These are phyloP conservation scores for Lithospermum erythrorhizon DNA, from an alignment of 257 asterid species.

Conservation along the genomic window DNA sequence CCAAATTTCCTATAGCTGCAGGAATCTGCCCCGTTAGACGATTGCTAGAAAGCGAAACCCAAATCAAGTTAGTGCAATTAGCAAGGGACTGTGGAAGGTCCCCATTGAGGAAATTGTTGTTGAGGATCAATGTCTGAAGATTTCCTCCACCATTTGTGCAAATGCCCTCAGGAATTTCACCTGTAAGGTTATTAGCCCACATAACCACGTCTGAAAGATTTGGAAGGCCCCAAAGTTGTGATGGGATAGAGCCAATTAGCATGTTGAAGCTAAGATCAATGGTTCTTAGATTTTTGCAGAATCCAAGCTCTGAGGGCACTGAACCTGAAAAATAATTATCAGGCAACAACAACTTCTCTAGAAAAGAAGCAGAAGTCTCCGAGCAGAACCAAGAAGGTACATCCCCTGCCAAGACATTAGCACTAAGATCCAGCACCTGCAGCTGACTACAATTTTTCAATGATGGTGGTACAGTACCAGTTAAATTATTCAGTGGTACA, in stretches of 20 bases:
- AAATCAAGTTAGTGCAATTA: constrained; percentile 70
- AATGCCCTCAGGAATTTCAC: constrained; percentile 70
- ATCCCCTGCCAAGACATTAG: constrained; percentile 52
- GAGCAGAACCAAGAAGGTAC: constrained; percentile 64
- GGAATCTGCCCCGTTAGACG: constrained; percentile 62
- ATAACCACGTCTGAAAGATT: constrained; percentile 55
- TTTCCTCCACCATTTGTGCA: constrained; percentile 80
- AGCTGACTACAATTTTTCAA: constrained; percentile 47
- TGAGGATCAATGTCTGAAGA: constrained; percentile 78
- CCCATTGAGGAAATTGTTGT: constrained; percentile 66
- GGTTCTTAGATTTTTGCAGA: constrained; percentile 41
- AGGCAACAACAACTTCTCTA: constrained; percentile 53
- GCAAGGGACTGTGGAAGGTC: constrained; percentile 60
- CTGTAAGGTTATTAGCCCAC: constrained; percentile 80
- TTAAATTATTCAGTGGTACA: constrained; percentile 60
- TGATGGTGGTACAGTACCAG: constrained; percentile 53
- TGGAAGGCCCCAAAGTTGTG: constrained; percentile 62
- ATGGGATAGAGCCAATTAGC: constrained; percentile 49
- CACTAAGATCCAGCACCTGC: constrained; percentile 67
- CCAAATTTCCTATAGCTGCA: constrained; percentile 52
- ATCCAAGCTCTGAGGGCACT: constrained; percentile 55
- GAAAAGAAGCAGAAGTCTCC: constrained; percentile 20
- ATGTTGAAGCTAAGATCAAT: constrained; percentile 87
- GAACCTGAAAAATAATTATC: constrained; percentile 53
- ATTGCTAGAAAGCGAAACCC: constrained; percentile 84